phyloP scores from a whole-genome alignment of 2,329 filamentous ascomycete species.

The Fusarium sp. region DNA sequence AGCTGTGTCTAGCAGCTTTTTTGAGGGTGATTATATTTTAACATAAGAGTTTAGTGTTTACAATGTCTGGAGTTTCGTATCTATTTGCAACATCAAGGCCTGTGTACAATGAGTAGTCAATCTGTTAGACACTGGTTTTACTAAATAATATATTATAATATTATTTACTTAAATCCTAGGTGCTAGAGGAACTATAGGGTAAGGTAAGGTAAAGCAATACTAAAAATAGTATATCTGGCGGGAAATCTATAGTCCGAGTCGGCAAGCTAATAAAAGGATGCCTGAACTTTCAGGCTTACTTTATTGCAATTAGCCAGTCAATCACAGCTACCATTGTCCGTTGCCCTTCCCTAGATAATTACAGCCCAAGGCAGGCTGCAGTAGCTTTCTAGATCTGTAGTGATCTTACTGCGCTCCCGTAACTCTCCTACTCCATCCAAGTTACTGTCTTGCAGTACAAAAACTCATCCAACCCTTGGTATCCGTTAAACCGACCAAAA shows the following conservation, averaged over 20 bases:
- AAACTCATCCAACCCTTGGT: neutral
- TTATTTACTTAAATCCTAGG: neutral
- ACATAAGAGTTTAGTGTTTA: too few relatives aligned
- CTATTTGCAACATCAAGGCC: accelerated
- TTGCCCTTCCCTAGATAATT: too few relatives aligned
- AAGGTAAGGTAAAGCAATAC: neutral
- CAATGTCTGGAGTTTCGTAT: accelerated
- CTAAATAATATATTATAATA: neutral
- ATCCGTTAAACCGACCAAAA: neutral
- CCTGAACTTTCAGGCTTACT: neutral
- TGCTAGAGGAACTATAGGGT: neutral
- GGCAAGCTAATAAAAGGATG: neutral
- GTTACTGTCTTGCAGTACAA: neutral
- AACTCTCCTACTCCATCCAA: neutral
- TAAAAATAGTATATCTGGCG: neutral
- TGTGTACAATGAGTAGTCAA: accelerated
- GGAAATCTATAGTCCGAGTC: neutral
- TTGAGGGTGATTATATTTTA: accelerated
- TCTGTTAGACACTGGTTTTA: too few relatives aligned
- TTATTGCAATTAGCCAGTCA: neutral
- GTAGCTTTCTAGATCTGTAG: neutral
- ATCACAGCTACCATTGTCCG: neutral
- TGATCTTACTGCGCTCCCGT: neutral
- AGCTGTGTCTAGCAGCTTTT: accelerated
- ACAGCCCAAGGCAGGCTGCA: neutral